Base-by-base conservation (phyloP, 805 yeast genomes). In the Wickerhamomyces canadensis region DNA sequence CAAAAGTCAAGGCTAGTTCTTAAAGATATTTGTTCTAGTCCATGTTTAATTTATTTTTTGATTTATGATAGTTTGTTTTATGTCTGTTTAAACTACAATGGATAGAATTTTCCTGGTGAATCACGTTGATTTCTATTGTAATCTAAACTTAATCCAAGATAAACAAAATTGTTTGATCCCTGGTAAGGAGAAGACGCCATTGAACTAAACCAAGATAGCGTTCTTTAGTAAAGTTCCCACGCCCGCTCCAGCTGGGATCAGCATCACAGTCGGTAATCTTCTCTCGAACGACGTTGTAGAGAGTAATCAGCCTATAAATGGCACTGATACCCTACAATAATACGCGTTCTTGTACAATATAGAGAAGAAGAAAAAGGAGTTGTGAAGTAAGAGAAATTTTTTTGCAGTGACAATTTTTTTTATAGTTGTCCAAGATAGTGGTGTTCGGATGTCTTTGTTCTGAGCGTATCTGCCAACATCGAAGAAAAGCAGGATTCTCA, bases 181-280 rank as follows among this genome's bases (percentile, higher is more conserved):
- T 57, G 64, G 64, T 59, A 58, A 59, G 64, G 64, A 59, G 60
- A 50, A 41, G 52, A 52, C 49, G 53, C 54, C 54, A 57, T 44
- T 25, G 61, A 55, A 37, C 14, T 19, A 31, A 18, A 19, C 42
- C 32, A 27, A 31, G 33, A 39, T 41, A 42, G 48, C 48, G 44
- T 35, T 25, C 34, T 28, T 41, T 28, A 34, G 33, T 18, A 29
- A 30, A 16, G 25, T 35, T 38, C 46, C 39, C 48, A 42, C 49
- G 49, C 34, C 49, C 48, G 47, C 61, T 58, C 63, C 64, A 59
- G 63, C 64, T 58, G 57, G 63, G 49, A 47, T 34, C 48, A 15
- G 17, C 27, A 42, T 42, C 45, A 43, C 38, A 5, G 3, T 19
- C 14, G 13, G 42, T 38, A 27, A 35, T 43, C 45, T 42, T 21